Base-by-base conservation (phyloP, 164 flowering plant species). In the Vitis rotundifolia region DNA sequence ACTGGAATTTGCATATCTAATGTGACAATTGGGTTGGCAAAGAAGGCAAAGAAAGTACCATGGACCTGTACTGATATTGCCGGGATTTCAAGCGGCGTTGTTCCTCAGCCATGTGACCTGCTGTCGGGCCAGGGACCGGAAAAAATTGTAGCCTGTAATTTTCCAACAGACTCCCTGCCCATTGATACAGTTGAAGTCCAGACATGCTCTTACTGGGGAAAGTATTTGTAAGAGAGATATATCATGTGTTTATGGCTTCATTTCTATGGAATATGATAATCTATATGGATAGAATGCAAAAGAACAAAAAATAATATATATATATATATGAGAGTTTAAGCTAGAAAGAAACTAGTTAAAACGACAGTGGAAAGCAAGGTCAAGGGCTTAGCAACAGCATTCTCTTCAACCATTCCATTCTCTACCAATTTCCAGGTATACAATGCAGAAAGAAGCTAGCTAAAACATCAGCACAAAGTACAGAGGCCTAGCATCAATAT, bases 1-100 rank as follows among this genome's bases (percentile, higher is more conserved):
- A 81, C 77, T 0, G 87, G 81, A n/a, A 84, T 89, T 2, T 87
- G 94, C 72, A 82, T 89, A 19, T 86, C 91, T 0, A 88, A 89
- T 78, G 89, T 81, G 31, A 85, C 88, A 8, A 83, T 89, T 22
- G 63, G 16, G 48, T 9, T 81, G 69, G 79, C 84, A 0, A 16
- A 63, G 50, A 79, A 73, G 50, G 75, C 88, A 0, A 86, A 89
- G 85, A 83, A 89, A 64, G 53, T 81, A 11, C 81, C 73, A 53
- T 87, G 91, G 93, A 80, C 72, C 26, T 89, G 89, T 58, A 78
- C 80, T 3, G 82, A 85, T 49, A 59, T 86, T 50, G 75, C 66
- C 6, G 91, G 94, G 59, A 65, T 82, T 48, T 66, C 90, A 0
- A 85, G 88, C 14, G 70, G 67, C 8, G 94, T 87, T 26, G 61